Evolutionary conservation across 2,329 filamentous ascomycete species (phyloP).

Genomic region (Orbilia oligospora): DNA sequence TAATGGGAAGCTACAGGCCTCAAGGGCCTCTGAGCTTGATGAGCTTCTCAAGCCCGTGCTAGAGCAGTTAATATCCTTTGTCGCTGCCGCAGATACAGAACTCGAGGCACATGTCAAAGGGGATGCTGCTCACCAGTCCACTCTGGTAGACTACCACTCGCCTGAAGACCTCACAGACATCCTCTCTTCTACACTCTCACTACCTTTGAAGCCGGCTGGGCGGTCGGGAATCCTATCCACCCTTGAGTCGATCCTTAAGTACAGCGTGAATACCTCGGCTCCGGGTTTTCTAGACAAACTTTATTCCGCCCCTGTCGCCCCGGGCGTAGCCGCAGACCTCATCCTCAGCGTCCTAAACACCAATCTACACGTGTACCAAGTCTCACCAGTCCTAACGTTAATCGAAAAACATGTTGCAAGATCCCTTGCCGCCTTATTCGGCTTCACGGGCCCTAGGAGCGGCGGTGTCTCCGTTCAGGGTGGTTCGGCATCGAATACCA

Average conservation of each 20-base stretch:
- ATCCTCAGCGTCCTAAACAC: conserved; percentile 90
- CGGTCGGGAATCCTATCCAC: conserved; percentile 81
- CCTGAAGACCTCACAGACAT: conserved; percentile 42
- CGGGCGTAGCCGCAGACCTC: conserved; percentile 87
- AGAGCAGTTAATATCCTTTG: conserved; percentile 46
- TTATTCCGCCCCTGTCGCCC: conserved; percentile 89
- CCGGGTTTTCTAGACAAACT: conserved; percentile 97
- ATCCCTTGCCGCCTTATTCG: conserved; percentile 81
- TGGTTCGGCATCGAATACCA: conserved; percentile 86
- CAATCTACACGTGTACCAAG: conserved; percentile 94
- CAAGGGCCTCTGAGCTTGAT: conserved; percentile 46
- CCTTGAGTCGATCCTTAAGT: conserved; percentile 79
- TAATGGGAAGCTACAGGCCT: conserved; percentile 28
- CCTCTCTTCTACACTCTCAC: conserved; percentile 43
- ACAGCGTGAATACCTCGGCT: conserved; percentile 98
- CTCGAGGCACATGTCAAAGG: conserved; percentile 32
- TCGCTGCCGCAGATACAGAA: conserved; percentile 45
- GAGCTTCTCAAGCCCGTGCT: conserved; percentile 43
- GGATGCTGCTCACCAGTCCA: conserved; percentile 32
- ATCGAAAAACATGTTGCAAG: conserved; percentile 87
- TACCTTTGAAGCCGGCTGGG: conserved; percentile 66
- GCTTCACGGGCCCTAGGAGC: conserved; percentile 77
- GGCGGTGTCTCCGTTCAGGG: conserved; percentile 84
- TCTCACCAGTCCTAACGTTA: conserved; percentile 87
- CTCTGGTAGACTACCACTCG: conserved; percentile 53